Evolutionary conservation across 257 asterid species (phyloP).

Genomic region (Solanum tarijense): DNA sequence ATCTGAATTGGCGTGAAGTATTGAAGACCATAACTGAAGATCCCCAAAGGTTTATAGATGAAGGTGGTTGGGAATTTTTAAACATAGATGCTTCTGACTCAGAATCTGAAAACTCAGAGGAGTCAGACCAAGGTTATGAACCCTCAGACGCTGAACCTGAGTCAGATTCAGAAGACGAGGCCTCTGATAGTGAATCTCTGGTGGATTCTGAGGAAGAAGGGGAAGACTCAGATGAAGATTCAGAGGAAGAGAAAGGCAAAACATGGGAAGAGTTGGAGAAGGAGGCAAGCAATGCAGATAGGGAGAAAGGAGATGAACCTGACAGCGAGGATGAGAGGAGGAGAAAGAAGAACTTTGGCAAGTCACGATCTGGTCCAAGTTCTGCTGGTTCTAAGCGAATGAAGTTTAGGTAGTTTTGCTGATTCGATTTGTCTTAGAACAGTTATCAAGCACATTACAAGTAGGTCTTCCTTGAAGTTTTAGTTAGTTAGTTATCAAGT

Average conservation of each 20-base stretch:
- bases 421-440: background rate
- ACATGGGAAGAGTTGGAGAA: conserved; percentile 21
- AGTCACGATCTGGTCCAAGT: background rate
- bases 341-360: conserved; percentile 15
- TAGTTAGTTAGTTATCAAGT: background rate
- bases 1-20: conserved; percentile 18
- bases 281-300: conserved; percentile 17
- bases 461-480: background rate
- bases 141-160: conserved; percentile 19
- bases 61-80: conserved; percentile 24
- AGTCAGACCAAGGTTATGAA: conserved; percentile 15
- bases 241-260: conserved; percentile 14
- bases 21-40: conserved; percentile 16
- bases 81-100: conserved; percentile 19
- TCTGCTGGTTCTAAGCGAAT: background rate
- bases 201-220: conserved; percentile 15
- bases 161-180: conserved; percentile 14
- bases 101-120: conserved; percentile 13
- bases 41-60: conserved; percentile 14
- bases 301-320: conserved; percentile 14
- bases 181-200: conserved; percentile 15
- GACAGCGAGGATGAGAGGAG: conserved; percentile 24
- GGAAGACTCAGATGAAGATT: conserved; percentile 6
- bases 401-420: background rate
- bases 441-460: background rate